Base-by-base conservation (phyloP, 495 filamentous ascomycete species). In the Corynascus novoguineensis region DNA sequence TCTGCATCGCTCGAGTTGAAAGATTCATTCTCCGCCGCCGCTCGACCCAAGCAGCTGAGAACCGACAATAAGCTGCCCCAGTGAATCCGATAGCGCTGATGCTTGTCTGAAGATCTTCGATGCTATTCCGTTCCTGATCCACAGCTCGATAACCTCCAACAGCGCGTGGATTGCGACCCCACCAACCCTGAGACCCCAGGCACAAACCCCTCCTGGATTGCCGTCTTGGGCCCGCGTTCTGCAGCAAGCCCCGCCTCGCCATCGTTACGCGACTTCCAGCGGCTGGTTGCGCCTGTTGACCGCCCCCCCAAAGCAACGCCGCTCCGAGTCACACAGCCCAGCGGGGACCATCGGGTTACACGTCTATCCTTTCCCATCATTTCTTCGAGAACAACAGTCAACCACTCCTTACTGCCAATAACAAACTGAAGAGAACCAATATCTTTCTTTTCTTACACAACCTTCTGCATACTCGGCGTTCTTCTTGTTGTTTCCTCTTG, bases 121-220 rank as follows among this genome's bases (percentile, higher is more conserved):
- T 55, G 59, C 59, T 46, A 58, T 61, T 50, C 59, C 59, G 21
- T 51, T 58, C 50, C n/a, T n/a, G n/a, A n/a, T n/a, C n/a, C n/a
- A 24, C 42, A 48, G 54, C 44, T 57, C 48, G 31, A 53, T 40
- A 24, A 40, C 41, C 53, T 50, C 58, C 50, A 38, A 27, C 31
- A 24, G 17, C 14, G 25, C 53, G 50, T 22, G 38, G 38, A 17
- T n/a, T 50, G 41, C 29, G 17, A 14, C 34, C 47, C 55, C 45
- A 42, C 42, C 28, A 17, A 5, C 17, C 34, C 45, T 34, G 46
- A 15, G 28, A 31, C 53, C 50, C 45, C 59, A 57, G 53, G 53
- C 27, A 52, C 55, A 22, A 21, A 56, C 32, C 46, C 38, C 58
- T 17, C 53, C 35, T 27, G 25, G n/a, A 21, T 45, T 50, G 34